phyloP scores from a whole-genome alignment of 2,329 filamentous ascomycete species.

The Dryadomyces quercus-mongolicae region DNA sequence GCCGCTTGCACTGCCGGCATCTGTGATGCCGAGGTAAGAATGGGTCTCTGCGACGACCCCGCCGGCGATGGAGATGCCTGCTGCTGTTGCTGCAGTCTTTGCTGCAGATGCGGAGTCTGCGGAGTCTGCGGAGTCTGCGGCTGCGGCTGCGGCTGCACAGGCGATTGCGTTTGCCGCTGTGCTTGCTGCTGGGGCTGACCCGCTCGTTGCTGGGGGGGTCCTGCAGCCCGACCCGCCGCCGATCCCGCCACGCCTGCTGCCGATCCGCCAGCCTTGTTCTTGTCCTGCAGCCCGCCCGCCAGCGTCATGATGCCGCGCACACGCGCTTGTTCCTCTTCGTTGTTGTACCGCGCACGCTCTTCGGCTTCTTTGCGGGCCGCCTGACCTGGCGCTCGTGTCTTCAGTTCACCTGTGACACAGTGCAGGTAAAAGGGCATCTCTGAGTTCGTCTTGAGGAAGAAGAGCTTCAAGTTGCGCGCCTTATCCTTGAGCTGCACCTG shows the following conservation, averaged over 20 bases:
- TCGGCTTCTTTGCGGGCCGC: conserved; percentile 58
- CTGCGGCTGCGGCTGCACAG: not conserved
- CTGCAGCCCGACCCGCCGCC: not conserved
- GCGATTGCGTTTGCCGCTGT: not conserved
- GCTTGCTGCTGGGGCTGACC: not conserved
- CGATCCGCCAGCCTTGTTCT: not conserved
- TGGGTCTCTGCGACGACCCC: not conserved
- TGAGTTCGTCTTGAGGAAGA: conserved; percentile 82
- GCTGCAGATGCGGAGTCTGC: not conserved
- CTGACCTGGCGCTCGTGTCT: conserved; percentile 68
- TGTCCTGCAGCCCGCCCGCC: conserved; percentile 38
- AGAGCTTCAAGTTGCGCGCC: conserved; percentile 77
- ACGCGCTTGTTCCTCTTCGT: conserved; percentile 47
- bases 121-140: not conserved
- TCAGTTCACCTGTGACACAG: conserved; percentile 79
- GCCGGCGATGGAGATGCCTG: not conserved
- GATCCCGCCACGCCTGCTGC: not conserved
- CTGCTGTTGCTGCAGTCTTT: not conserved
- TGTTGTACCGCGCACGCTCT: conserved; percentile 44
- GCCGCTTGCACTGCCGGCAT: not conserved
- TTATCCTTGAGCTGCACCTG: conserved; percentile 92
- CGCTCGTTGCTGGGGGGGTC: not conserved
- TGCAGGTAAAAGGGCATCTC: conserved; percentile 83
- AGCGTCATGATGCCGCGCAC: conserved; percentile 49
- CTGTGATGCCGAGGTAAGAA: not conserved